A percentile compares a stretch with the other conserved stretches of the same genome.
Conservation (phyloP, 768 basidiomycete genomes). For the Trametes villosa region DNA sequence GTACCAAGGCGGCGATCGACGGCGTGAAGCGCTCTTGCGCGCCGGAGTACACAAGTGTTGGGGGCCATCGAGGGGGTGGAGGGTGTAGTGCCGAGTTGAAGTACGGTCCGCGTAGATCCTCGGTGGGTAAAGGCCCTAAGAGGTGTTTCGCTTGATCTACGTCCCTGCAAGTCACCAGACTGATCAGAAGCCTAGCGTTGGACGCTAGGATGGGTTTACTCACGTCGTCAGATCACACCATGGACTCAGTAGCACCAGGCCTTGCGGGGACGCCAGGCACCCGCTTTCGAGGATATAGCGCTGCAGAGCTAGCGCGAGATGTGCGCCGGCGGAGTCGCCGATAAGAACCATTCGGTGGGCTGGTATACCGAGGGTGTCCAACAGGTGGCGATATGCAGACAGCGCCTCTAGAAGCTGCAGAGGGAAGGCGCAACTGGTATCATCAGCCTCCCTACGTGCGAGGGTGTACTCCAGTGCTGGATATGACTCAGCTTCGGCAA, state of each 20-base stretch:
- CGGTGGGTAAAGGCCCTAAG: background rate
- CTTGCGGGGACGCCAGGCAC: conserved; percentile 1
- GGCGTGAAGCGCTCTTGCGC: conserved; percentile 6
- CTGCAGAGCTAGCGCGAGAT: conserved; percentile 66
- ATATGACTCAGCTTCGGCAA: conserved; percentile 35
- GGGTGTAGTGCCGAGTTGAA: conserved; percentile 16
- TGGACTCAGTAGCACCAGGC: conserved; percentile 16
- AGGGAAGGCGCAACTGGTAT: conserved; percentile 56
- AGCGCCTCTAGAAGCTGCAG: conserved; percentile 75
- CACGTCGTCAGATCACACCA: conserved; percentile 19
- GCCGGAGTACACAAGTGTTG: conserved; percentile 17
- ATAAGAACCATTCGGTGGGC: conserved; percentile 64
- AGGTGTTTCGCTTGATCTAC: background rate
- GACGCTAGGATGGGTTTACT: background rate
- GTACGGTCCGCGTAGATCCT: conserved; percentile 6
- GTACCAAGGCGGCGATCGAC: conserved; percentile 1
- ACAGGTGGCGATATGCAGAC: conserved; percentile 75
- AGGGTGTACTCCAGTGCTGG: conserved; percentile 51
- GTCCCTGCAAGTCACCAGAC: background rate
- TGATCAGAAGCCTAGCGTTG: background rate
- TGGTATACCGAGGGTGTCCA: conserved; percentile 55
- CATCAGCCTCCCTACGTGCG: conserved; percentile 39
- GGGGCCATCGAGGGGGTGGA: conserved; percentile 10
- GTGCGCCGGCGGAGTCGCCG: conserved; percentile 82
- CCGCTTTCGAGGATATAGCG: conserved; percentile 62